A percentile compares a stretch with the other conserved stretches of the same genome.
phyloP scores from a whole-genome alignment of 2,329 filamentous ascomycete genomes.

The Lasiodiplodia citricola region DNA sequence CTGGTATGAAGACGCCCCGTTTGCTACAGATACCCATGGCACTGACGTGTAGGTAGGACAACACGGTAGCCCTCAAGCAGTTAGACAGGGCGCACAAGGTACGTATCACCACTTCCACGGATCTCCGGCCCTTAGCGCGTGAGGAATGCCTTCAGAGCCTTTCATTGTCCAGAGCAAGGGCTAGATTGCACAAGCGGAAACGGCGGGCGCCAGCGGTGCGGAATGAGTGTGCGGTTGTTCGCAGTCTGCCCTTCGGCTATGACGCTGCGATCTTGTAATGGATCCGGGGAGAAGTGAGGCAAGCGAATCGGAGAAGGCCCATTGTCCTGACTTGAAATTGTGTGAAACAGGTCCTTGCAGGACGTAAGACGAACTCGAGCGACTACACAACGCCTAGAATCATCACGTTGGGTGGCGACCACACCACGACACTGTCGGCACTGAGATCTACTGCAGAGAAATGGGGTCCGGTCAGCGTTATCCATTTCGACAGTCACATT shows the following conservation, averaged over 20 bases:
- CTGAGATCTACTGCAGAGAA: constrained; percentile 55
- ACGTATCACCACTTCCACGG: constrained; percentile 25
- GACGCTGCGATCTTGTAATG: not conserved
- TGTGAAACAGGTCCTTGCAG: constrained; percentile 48
- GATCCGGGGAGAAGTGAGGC: not conserved
- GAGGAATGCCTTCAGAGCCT: not conserved
- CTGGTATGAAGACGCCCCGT: constrained; percentile 40
- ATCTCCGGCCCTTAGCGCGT: not conserved
- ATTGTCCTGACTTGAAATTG: constrained; percentile 3
- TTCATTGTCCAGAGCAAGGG: not conserved
- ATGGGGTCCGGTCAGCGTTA: constrained; percentile 62
- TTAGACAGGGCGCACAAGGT: constrained; percentile 59
- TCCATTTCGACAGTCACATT: constrained; percentile 63
- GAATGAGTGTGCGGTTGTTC: not conserved
- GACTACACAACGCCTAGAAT: constrained; percentile 56
- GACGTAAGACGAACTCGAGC: constrained; percentile 52
- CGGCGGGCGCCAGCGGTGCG: not conserved
- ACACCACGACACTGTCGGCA: constrained; percentile 61
- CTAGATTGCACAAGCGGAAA: not conserved
- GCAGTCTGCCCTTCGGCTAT: not conserved
- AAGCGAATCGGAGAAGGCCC: not conserved
- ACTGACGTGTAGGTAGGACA: constrained; percentile 46
- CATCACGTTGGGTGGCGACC: constrained; percentile 61
- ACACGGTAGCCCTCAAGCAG: constrained; percentile 60
- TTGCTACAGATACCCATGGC: not conserved